phyloP scores from a whole-genome alignment of 2,329 filamentous ascomycete species.

The Penicillium frequentans region DNA sequence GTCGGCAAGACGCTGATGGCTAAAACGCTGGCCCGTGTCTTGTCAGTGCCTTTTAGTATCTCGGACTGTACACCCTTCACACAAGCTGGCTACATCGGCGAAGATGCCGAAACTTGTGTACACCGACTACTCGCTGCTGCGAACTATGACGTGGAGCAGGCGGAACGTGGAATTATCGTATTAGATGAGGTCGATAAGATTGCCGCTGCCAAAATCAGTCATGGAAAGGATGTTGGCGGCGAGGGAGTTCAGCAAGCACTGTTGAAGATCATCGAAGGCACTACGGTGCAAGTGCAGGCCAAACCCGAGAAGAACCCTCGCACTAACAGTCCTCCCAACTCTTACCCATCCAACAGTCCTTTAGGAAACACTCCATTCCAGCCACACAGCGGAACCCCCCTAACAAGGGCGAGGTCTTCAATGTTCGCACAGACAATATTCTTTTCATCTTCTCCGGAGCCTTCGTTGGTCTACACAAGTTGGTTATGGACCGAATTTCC shows the following conservation, averaged over 20 bases:
- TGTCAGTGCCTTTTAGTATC: slow-evolving; percentile 95
- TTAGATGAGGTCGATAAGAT: slow-evolving; percentile 98
- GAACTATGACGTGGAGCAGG: slow-evolving; percentile 80
- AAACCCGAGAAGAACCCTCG: slow-evolving; percentile 58
- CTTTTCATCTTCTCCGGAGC: slow-evolving; percentile 96
- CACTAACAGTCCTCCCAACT: slow-evolving; percentile 37
- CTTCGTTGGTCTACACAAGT: slow-evolving; percentile 88
- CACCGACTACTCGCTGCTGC: slow-evolving; percentile 86
- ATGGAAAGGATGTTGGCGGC: slow-evolving; percentile 90
- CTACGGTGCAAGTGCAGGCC: slow-evolving; percentile 86
- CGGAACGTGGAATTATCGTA: slow-evolving; percentile 91
- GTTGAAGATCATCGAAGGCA: slow-evolving; percentile 93
- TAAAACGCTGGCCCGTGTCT: slow-evolving; percentile 83
- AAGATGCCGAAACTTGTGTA: slow-evolving; percentile 95
- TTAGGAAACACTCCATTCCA: slow-evolving; percentile 33
- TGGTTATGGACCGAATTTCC: slow-evolving; percentile 81
- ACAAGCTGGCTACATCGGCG: slow-evolving; percentile 94
- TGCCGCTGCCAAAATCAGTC: slow-evolving; percentile 79
- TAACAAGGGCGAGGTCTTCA: slow-evolving; percentile 61
- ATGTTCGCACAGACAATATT: slow-evolving; percentile 92
- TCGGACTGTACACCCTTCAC: slow-evolving; percentile 96
- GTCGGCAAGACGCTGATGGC: slow-evolving; percentile 94
- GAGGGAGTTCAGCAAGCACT: slow-evolving; percentile 96
- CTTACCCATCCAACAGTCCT: slow-evolving; percentile 41
- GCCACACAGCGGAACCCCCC: slow-evolving; percentile 29